Evolutionary conservation across 805 yeast species (phyloP), one percentile per base, ranked within the genome.

Genomic region (Metschnikowia aberdeeniae): DNA sequence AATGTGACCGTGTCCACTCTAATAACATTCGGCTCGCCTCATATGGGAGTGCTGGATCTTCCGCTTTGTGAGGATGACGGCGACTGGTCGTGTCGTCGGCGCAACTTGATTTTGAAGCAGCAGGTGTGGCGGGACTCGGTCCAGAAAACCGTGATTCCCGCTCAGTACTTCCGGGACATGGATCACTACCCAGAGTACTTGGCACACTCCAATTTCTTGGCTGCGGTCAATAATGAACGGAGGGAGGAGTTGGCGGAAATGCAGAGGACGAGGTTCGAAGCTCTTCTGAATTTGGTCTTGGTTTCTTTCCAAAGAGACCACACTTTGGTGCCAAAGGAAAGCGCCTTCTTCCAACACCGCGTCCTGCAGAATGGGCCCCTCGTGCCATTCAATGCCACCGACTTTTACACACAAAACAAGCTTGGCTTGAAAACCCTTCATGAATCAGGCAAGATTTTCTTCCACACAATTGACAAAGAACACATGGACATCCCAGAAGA

Each of bases 11-110:
- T 84, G 2, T 61, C 74, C 41, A 80, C 71, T 27, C 64, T 86
- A 39, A 66, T 86, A 11, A 84, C 95, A 0, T 84, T 83, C 63
- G 95, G 95, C 0, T 80, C 89, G 1, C 95, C 95, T 0, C 95
- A 86, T 56, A 75, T 82, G 63, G 95, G 93, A 1, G 75, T 86
- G 4, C 67, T 72, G 49, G 92, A 86, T 46, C 66, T 86, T 29
- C 89, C 90, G 0, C 61, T 71, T 4, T 85, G 90, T 58, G 53
- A 55, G 19, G 54, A 61, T 5, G 64, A 70, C 0, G 58, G 61
- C 5, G 84, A 81, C 55, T 81, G 86, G 81, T 47, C 82, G 0
- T 85, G 93, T 54, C 63, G 72, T 46, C 64, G 66, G 29, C 67
- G 80, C 44, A 85, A 86, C 57, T 66, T 60, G 26, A 31, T 82